Conservation (phyloP, 2,329 filamentous ascomycete species). For the Myotisia sp. region DNA sequence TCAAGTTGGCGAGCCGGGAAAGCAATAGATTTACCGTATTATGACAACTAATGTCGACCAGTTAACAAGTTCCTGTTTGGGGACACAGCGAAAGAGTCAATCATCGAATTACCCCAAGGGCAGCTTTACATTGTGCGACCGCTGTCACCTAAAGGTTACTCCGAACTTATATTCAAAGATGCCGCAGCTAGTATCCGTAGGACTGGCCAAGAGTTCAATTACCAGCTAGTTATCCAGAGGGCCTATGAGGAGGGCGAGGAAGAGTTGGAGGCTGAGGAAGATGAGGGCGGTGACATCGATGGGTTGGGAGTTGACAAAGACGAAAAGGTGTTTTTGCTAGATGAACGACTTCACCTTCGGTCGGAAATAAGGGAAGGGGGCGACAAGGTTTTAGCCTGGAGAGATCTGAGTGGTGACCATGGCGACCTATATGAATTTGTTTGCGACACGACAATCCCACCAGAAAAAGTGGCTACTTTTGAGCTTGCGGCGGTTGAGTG, state of each 20-base stretch:
- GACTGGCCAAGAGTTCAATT: constrained; percentile 90
- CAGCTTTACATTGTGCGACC: constrained; percentile 95
- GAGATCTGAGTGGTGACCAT: constrained; percentile 80
- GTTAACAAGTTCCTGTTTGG: constrained; percentile 88
- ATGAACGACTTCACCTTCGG: constrained; percentile 77
- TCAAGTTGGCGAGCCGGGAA: no score
- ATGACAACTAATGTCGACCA: no score
- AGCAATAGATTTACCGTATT: no score
- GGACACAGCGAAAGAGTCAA: constrained; percentile 75
- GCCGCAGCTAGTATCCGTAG: constrained; percentile 79
- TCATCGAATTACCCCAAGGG: constrained; percentile 88
- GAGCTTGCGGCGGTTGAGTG: constrained; percentile 75
- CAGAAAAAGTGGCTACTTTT: constrained; percentile 63
- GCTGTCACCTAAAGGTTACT: constrained; percentile 90
- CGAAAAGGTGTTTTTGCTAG: constrained; percentile 94
- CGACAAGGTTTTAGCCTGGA: constrained; percentile 84
- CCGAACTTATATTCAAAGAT: constrained; percentile 98
- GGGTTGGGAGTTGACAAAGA: constrained; percentile 65
- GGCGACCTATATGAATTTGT: constrained; percentile 98
- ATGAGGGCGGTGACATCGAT: constrained; percentile 63
- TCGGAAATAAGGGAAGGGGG: constrained; percentile 66
- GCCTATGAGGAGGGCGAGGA: constrained; percentile 97
- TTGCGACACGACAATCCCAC: constrained; percentile 60
- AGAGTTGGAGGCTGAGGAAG: constrained; percentile 80
- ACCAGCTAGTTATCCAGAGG: constrained; percentile 89